Base-by-base conservation (phyloP, 805 yeast genomes). In the Pichia gijzeniarum region DNA sequence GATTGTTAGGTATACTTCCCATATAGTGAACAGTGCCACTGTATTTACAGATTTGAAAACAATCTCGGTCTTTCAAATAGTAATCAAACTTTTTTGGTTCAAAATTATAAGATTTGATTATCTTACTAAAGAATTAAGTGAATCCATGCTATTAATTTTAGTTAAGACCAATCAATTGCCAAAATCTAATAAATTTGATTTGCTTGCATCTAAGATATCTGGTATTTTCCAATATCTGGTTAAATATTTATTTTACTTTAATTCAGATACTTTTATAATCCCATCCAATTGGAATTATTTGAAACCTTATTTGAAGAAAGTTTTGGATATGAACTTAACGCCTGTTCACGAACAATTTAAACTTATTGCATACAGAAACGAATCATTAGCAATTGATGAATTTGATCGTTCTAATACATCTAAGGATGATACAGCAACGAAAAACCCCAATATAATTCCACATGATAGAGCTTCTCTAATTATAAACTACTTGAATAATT, bases 61-160 rank as follows among this genome's bases (percentile, higher is more conserved):
- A 9, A 35, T 64, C 7, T 53, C 64, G 3, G 44, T 60, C 19
- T 67, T 62, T 46, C 64, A 79, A 18, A 71, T 85, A 3, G 65
- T 85, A 3, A 59, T 84, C 5, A 73, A 78, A 48, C 67, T 81
- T 20, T 84, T 85, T 55, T 89, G 96, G 96, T 68, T 68, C 43
- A 84, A 82, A 41, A 63, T 87, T 2, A 62, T 80, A 3, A 67
- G 70, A 34, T 58, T 66, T 4, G 86, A 82, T 38, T 74, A 73
- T 51, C 59, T 82, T 18, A 72, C 85, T 21, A 83, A 84, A 50
- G 84, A 79, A 48, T 60, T 85, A 12, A 76, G 84, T 22, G 89
- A 82, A 52, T 68, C 71, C 4, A 64, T 87, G 47, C 62, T 86
- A 2, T 57, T 44, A 12, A 38, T 53, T 3, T 46, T 60, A 4